Conservation (phyloP, 371 early-diverging fungal species). For the Mortierella sp. region DNA sequence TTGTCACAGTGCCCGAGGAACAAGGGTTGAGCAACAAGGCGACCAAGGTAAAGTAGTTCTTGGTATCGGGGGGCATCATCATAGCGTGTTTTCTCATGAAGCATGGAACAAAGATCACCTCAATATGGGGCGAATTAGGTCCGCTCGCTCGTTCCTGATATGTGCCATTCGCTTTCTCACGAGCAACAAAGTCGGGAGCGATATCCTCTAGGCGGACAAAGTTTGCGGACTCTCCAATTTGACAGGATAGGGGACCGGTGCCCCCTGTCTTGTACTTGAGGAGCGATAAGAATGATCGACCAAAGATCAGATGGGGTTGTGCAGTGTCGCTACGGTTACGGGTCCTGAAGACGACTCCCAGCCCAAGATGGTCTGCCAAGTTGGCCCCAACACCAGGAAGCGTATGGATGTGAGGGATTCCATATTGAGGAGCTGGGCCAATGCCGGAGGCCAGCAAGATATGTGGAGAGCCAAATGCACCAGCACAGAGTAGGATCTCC, state of each 20-base stretch:
- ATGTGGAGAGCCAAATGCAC: slow-evolving; percentile 42
- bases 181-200: slow-evolving; percentile 48
- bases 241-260: slow-evolving; percentile 17
- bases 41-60: slow-evolving; percentile 28
- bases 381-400: slow-evolving; percentile 56
- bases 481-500: slow-evolving; percentile 38
- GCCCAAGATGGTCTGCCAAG: slow-evolving; percentile 51
- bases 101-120: slow-evolving; percentile 31
- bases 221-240: slow-evolving; percentile 27
- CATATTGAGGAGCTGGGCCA: slow-evolving; percentile 27
- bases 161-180: slow-evolving; percentile 48
- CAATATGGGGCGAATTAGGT: slow-evolving; percentile 46
- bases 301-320: slow-evolving; percentile 3
- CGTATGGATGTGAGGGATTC: slow-evolving; percentile 40
- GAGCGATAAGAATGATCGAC: not conserved
- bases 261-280: slow-evolving; percentile 17
- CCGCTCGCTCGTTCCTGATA: slow-evolving; percentile 47
- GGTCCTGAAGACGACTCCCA: slow-evolving; percentile 22
- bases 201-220: slow-evolving; percentile 48
- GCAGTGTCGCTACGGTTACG: slow-evolving; percentile 16
- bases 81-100: slow-evolving; percentile 19
- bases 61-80: slow-evolving; percentile 21
- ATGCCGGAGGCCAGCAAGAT: slow-evolving; percentile 37
- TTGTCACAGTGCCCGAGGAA: slow-evolving; percentile 30
- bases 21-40: slow-evolving; percentile 39